These are phyloP conservation scores for Trichopus zeylanicus DNA, from an alignment of 116 monocot genomes.

Conservation along the genomic window DNA sequence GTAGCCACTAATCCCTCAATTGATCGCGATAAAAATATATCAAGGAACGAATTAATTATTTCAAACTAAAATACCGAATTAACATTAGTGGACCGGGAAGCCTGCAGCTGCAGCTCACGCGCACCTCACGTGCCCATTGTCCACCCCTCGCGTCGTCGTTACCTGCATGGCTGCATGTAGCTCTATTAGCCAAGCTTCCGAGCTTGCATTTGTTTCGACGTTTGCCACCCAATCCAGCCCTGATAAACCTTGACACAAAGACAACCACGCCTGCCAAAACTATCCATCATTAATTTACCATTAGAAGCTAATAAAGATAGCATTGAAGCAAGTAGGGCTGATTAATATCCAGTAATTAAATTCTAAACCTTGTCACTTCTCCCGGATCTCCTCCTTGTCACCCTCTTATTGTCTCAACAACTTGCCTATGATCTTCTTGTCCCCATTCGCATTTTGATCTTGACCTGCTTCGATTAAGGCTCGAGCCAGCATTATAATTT, in stretches of 20 bases:
- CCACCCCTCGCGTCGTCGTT: no score
- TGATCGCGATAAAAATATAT: no score
- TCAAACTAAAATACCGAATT: no score
- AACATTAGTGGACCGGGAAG: no score
- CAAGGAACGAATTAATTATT: no score
- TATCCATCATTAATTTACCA: conserved; percentile 1
- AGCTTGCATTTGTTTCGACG: background rate
- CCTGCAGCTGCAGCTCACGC: no score
- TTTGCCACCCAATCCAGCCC: background rate
- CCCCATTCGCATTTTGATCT: background rate
- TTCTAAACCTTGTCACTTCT: background rate
- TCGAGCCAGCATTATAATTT: background rate
- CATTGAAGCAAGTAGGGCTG: conserved; percentile 7
- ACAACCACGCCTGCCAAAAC: background rate
- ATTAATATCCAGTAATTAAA: no score
- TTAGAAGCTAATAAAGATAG: conserved; percentile 3
- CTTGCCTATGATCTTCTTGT: background rate
- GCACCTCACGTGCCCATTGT: no score
- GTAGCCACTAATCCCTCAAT: no score
- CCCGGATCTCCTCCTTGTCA: background rate
- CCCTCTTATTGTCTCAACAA: background rate
- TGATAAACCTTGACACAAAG: background rate
- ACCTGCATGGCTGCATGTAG: no score
- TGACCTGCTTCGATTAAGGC: background rate
- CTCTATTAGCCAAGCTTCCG: no score